Percentiles rank a stretch among this genome's conserved stretches.
These are phyloP conservation scores for Micractinium sp. DNA, from an alignment of 139 green algal species.

Conservation along the genomic window DNA sequence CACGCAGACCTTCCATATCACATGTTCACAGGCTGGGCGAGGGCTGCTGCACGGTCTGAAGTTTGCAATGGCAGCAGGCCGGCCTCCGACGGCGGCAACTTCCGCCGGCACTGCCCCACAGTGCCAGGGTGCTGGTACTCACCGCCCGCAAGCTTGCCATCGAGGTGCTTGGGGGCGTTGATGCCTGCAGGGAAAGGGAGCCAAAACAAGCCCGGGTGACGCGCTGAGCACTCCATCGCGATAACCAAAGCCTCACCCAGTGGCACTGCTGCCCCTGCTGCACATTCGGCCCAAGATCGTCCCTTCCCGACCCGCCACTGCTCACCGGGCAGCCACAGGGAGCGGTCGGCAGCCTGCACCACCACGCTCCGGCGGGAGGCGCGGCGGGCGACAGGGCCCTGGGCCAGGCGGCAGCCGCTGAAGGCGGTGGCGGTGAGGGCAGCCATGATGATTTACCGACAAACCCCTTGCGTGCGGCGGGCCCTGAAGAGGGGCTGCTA, in stretches of 20 bases:
- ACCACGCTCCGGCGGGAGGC: constrained; percentile 3
- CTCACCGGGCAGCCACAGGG: constrained; percentile 30
- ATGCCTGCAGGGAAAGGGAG: constrained; percentile 25
- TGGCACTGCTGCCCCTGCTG: neutral
- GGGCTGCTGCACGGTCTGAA: too few species aligned
- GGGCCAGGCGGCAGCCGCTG: neutral
- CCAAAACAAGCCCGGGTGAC: too few species aligned
- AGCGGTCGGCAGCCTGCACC: constrained; percentile 14
- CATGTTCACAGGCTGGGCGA: too few species aligned
- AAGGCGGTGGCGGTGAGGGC: constrained; percentile 10
- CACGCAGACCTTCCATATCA: too few species aligned
- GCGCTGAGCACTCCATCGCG: too few species aligned
- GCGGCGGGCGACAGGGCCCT: neutral
- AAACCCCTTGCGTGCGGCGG: too few species aligned
- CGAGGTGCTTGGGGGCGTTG: constrained; percentile 56
- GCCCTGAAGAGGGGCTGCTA: too few species aligned
- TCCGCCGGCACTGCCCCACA: neutral
- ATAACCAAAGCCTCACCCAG: neutral
- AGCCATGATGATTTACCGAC: neutral
- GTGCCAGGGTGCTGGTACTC: neutral
- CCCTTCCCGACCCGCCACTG: too few species aligned
- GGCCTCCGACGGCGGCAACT: too few species aligned
- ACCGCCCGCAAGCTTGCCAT: constrained; percentile 62
- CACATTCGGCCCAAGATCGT: neutral
- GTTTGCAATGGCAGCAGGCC: too few species aligned